phyloP scores from a whole-genome alignment of 1,284 basidiomycete species.

The Thecaphora thlaspeos region DNA sequence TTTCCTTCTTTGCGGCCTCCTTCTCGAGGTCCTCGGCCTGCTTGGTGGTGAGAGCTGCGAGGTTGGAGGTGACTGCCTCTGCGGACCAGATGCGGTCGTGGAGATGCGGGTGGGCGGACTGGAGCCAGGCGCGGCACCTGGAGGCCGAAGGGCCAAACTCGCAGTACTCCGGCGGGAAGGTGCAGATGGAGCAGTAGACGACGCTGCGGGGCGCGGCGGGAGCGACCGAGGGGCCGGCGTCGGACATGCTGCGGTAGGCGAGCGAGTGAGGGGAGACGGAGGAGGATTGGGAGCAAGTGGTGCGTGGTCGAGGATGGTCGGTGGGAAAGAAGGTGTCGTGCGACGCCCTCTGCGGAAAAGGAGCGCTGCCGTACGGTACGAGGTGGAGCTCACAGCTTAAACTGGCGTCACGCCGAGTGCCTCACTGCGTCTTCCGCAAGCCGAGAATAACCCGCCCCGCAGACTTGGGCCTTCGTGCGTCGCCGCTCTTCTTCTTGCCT shows the following conservation, averaged over 20 bases:
- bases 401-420: too few relatives aligned
- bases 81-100: constrained; percentile 47
- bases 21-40: constrained; percentile 52
- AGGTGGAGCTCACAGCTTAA: too few relatives aligned
- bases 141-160: constrained; percentile 49
- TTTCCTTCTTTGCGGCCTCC: constrained; percentile 54
- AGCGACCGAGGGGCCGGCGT: constrained; percentile 29
- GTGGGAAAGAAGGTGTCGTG: too few relatives aligned
- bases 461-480: too few relatives aligned
- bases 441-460: too few relatives aligned
- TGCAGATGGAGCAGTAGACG: constrained; percentile 51
- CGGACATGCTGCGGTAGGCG: constrained; percentile 1
- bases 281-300: too few relatives aligned
- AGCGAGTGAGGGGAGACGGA: background rate
- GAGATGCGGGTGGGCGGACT: constrained; percentile 37
- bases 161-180: constrained; percentile 57
- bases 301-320: too few relatives aligned
- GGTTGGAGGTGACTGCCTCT: constrained; percentile 47
- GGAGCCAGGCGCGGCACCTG: constrained; percentile 50
- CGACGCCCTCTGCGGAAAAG: too few relatives aligned
- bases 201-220: constrained; percentile 32
- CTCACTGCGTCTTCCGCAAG: too few relatives aligned
- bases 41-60: constrained; percentile 50
- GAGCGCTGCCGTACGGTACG: too few relatives aligned
- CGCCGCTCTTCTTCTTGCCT: too few relatives aligned